These are phyloP conservation scores for Fonsecaea erecta DNA, from an alignment of 2,329 filamentous ascomycete species.

Conservation along the genomic window DNA sequence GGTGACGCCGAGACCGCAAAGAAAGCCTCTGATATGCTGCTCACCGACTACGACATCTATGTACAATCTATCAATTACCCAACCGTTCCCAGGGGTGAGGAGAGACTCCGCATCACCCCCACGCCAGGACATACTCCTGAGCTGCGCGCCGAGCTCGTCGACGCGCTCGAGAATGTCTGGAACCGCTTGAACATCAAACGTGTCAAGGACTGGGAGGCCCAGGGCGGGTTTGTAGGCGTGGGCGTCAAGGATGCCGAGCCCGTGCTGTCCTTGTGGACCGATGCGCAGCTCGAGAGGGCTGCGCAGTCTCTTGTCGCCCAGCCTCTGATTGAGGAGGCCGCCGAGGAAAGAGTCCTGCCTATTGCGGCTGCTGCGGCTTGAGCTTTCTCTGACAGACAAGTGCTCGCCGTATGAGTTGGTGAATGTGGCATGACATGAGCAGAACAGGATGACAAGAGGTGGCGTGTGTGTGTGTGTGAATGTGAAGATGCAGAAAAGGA, in stretches of 20 bases:
- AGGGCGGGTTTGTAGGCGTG: slow-evolving; percentile 94
- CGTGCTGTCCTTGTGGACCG: slow-evolving; percentile 83
- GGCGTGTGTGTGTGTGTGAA: not conserved
- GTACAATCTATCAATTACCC: slow-evolving; percentile 99
- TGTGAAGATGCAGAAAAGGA: not conserved
- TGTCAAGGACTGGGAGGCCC: slow-evolving; percentile 85
- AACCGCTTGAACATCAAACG: slow-evolving; percentile 85
- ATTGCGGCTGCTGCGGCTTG: slow-evolving; percentile 36
- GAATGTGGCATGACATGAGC: not conserved
- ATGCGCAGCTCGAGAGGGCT: slow-evolving; percentile 68
- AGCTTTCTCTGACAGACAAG: slow-evolving; percentile 24
- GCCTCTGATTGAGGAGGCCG: slow-evolving; percentile 23
- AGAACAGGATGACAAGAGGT: not conserved
- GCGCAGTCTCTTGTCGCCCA: slow-evolving; percentile 21
- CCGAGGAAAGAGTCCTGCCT: slow-evolving; percentile 25
- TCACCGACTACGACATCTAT: slow-evolving; percentile 90
- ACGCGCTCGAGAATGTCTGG: slow-evolving; percentile 88
- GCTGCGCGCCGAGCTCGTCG: slow-evolving; percentile 82
- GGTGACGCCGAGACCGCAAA: slow-evolving; percentile 93
- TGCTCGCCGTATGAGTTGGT: slow-evolving; percentile 23
- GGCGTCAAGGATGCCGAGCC: slow-evolving; percentile 69
- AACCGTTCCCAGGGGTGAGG: slow-evolving; percentile 96
- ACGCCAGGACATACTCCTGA: slow-evolving; percentile 88
- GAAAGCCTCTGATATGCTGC: slow-evolving; percentile 86
- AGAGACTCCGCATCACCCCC: slow-evolving; percentile 92